These are phyloP conservation scores for Letharia lupina DNA, from an alignment of 495 filamentous ascomycete species.

Conservation along the genomic window DNA sequence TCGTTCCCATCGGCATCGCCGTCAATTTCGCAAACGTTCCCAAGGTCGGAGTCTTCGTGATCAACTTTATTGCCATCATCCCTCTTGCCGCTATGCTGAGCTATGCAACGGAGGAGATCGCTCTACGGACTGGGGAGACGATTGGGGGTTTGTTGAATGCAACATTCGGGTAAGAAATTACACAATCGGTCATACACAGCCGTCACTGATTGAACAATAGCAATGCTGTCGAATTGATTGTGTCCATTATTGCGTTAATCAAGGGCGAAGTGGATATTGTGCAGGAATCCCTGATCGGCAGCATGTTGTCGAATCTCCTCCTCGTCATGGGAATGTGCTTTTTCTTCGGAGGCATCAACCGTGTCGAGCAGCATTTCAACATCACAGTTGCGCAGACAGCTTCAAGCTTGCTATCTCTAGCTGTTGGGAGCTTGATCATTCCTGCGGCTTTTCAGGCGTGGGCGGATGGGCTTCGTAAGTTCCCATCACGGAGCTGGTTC, in stretches of 20 bases:
- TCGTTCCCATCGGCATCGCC: constrained; percentile 59
- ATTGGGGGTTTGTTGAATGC: constrained; percentile 83
- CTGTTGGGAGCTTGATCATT: constrained; percentile 74
- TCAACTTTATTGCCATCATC: constrained; percentile 32
- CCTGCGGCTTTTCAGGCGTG: constrained; percentile 73
- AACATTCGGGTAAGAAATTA: constrained; percentile 61
- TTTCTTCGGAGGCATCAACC: constrained; percentile 75
- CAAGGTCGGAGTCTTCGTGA: constrained; percentile 25
- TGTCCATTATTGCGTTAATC: constrained; percentile 72
- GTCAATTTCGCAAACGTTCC: constrained; percentile 24
- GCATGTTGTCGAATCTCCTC: constrained; percentile 84
- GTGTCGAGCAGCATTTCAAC: constrained; percentile 84
- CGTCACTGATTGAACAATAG: constrained; percentile 30
- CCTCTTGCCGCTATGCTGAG: constrained; percentile 49
- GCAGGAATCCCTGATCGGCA: constrained; percentile 84
- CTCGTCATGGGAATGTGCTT: constrained; percentile 92
- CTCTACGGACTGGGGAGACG: constrained; percentile 61
- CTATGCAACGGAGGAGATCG: constrained; percentile 49
- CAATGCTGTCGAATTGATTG: constrained; percentile 88
- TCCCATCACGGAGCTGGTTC: background rate
- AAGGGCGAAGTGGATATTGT: constrained; percentile 74
- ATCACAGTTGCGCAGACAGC: constrained; percentile 89
- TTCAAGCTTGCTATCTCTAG: constrained; percentile 68
- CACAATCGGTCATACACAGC: constrained; percentile 18
- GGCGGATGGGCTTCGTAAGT: constrained; percentile 36